Evolutionary conservation across 2,329 filamentous ascomycete genomes (phyloP), one percentile per base, ranked within the genome.

Genomic region (Colletotrichum sojae): DNA sequence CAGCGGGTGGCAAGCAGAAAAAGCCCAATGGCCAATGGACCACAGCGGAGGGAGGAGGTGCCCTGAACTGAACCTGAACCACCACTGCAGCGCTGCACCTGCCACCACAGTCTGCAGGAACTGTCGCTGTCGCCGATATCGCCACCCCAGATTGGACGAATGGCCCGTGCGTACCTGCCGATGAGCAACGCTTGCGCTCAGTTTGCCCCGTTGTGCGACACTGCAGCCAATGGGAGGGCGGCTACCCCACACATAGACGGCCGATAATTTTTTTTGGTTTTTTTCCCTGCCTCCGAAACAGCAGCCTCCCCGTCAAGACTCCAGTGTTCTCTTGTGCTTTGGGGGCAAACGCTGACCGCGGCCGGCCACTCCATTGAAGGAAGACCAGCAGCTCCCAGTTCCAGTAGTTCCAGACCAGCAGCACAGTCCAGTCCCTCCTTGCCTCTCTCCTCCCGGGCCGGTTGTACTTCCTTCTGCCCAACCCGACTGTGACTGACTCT

Each of bases 191-290:
- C 66, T 60, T 69, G 61, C 56, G 46, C 43, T 52, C 54, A 53
- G 43, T 51, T 16, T 36, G 43, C 64, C 36, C 64, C 59, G 36
- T 13, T 6, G 15, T 13, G 20, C 16, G 16, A 3, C 49, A 22
- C 27, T 46, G 20, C 39, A 40, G 51, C 66, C 66, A 69, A 46
- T 56, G 31, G 56, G 12, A 13, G 25, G 9, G 5, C 22, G 36
- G 20, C 62, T 69, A 69, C 66, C 66, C 66, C 66, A 69, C 66
- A 69, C 66, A 43, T 51, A 22, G 62, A 60, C 51, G 25, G 55
- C 62, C 66, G 66, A 69, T 69, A 48, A 69, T 66, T 66, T 69
- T 68, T 68, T 67, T 63, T 69, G 54, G 20, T 68, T 59, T 54
- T 68, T 64, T 64, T 25, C 65, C 46, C 63, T 39, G 60, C 31